Evolutionary conservation across 208 protist genomes (phyloP), one percentile per base, ranked within the genome.

Genomic region (Crithidia acanthocephali): DNA sequence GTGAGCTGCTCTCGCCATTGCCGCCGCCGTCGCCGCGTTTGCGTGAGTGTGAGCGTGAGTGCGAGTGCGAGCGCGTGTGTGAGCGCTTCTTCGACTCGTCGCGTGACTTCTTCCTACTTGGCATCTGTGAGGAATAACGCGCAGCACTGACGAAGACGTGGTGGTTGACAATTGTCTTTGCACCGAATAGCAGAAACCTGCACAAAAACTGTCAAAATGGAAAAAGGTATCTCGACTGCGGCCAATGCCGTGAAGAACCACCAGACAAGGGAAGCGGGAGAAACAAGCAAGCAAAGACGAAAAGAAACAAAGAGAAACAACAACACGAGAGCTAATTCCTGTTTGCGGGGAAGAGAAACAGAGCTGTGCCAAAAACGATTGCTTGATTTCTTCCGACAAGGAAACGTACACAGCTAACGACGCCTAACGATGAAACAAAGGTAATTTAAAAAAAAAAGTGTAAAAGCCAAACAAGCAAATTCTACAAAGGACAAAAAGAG

Each of bases 231-330:
- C n/a, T n/a, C n/a, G n/a, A n/a, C n/a, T n/a, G n/a, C n/a, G n/a
- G n/a, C n/a, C n/a, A n/a, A n/a, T n/a, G n/a, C n/a, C n/a, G n/a
- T n/a, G n/a, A n/a, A n/a, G n/a, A n/a, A n/a, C n/a, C n/a, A n/a
- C n/a, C n/a, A n/a, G n/a, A n/a, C n/a, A n/a, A n/a, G n/a, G n/a
- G n/a, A n/a, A n/a, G n/a, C 61, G 25, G 18, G 25, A 51, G 5
- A 37, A 45, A 48, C 4, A 73, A 53, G 65, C 50, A 47, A 73
- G 55, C 10, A 32, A 32, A 37, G 13, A 58, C 11, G 23, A 22
- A 58, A 50, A 22, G 45, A 50, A 50, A 50, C 18, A 10, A 13
- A 22, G 8, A 50, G 20, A 6, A 50, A 50, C 20, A 7, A 50
- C 7, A 50, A 42, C 13, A n/a, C n/a, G n/a, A n/a, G n/a, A 42